These are phyloP conservation scores for Acanthamoeba healyi DNA, from an alignment of 208 protist species.

Conservation along the genomic window DNA sequence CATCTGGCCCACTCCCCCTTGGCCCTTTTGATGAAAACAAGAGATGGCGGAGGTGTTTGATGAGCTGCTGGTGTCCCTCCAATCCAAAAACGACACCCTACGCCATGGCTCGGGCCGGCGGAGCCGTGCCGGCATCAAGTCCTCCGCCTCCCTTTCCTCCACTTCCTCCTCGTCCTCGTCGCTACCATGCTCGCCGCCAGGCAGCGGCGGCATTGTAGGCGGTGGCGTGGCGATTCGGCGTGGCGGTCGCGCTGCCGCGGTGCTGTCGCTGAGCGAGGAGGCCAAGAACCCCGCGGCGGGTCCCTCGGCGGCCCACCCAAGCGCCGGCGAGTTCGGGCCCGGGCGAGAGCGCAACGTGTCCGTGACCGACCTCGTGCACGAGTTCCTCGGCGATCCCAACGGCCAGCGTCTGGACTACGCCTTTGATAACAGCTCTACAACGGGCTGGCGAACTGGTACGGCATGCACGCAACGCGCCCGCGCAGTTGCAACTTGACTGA, in stretches of 20 bases:
- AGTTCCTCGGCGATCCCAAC: neutral
- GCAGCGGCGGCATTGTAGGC: neutral
- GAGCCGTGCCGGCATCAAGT: neutral
- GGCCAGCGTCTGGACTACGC: neutral
- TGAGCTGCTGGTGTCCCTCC: constrained; percentile 6
- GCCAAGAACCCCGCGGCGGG: neutral
- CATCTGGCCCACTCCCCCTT: no score
- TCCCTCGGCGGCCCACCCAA: no score
- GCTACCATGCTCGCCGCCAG: neutral
- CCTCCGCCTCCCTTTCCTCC: neutral
- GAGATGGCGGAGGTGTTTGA: constrained; percentile 13
- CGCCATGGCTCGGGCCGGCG: neutral
- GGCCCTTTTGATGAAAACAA: no score
- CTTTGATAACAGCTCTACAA: neutral
- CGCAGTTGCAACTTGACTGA: neutral
- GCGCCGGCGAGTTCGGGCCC: neutral
- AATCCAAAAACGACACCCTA: neutral
- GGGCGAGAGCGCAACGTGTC: neutral
- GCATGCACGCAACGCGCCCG: neutral
- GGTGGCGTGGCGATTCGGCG: neutral
- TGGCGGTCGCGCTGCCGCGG: neutral
- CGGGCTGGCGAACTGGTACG: neutral
- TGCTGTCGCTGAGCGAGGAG: neutral
- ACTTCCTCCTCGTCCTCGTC: neutral
- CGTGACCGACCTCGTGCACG: neutral